Base-by-base conservation (phyloP, 1,284 basidiomycete genomes). In the Trametes sp. region DNA sequence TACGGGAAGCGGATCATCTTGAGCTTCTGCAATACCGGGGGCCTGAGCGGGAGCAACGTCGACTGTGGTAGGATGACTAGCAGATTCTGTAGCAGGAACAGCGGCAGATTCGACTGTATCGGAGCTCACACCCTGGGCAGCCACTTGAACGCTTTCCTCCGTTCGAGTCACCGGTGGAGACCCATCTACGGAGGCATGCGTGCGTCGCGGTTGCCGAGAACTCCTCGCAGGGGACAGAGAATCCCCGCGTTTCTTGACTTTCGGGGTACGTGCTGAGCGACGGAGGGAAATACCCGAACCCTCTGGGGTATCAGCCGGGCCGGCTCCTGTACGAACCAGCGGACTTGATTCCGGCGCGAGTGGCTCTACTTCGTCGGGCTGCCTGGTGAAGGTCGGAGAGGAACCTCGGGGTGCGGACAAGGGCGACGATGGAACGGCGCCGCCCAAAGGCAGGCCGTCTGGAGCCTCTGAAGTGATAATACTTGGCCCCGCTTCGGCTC, bases 211-310 rank as follows among this genome's bases (percentile, higher is more conserved):
- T 0, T 4, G 33, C 16, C 24, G 45, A 13, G 33, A 16, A 13
- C 29, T 52, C 29, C 61, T 48, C 1, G 26, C 16, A 1, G 66
- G 59, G 2, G 63, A 61, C 13, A 61, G 24, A 2, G 59, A 58
- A 2, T 68, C 54, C 1, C 57, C 61, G 2, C 59, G 58, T 26
- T 61, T 63, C 5, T 57, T 55, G 1, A 58, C 53, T 23, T 65
- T 65, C 4, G 61, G 58, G 8, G 59, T 60, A 9, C 68, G 63
- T 1, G 61, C 29, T 10, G 68, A 69, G n/a, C 64, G 68, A 44
- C 68, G 65, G 13, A 61, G 57, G 29, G 57, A 28, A 26, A 14
- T 44, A 16, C 36, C 29, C 1, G 56, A 21, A 31, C 23, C 49
- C 6, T 50, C n/a, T 14, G 24, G 16, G n/a, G 46, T 28, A 8